Conservation (phyloP, 305 asterid species). For the Fraxinus nigra region DNA sequence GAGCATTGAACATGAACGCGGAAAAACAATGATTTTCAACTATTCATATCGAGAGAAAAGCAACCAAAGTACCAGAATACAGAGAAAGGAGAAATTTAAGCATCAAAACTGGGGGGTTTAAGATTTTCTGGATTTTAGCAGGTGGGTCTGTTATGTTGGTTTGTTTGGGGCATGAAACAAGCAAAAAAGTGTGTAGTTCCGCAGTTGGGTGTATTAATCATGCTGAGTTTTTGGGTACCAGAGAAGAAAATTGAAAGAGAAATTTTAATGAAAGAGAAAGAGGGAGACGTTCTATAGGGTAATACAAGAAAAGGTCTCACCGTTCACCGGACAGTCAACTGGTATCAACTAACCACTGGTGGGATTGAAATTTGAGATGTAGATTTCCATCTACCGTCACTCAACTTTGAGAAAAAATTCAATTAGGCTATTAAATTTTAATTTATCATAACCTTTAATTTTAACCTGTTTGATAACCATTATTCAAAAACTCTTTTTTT, state of each 20-base stretch:
- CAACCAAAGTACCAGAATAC: slow-evolving; percentile 2
- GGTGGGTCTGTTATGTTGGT: not conserved
- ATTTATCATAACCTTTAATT: not conserved
- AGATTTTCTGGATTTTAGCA: not conserved
- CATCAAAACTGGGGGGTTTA: slow-evolving; percentile 1
- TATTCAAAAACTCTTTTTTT: too few species aligned
- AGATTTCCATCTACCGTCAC: not conserved
- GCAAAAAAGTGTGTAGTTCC: not conserved
- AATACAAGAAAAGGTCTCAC: not conserved
- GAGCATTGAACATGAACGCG: not conserved
- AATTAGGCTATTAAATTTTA: not conserved
- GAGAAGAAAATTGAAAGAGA: not conserved
- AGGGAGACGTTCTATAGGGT: not conserved
- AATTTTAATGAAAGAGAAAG: not conserved
- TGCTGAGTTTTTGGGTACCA: not conserved
- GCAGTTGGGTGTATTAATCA: not conserved
- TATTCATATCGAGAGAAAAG: not conserved
- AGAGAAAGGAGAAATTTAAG: not conserved
- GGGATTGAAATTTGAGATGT: not conserved
- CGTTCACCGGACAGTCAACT: not conserved
- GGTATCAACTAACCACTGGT: not conserved
- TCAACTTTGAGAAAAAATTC: not conserved
- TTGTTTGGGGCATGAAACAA: not conserved
- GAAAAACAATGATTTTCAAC: not conserved
- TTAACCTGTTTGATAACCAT: too few species aligned